phyloP scores from a whole-genome alignment of 148 eudicot genomes.

The Rhododendron ferrugineum region DNA sequence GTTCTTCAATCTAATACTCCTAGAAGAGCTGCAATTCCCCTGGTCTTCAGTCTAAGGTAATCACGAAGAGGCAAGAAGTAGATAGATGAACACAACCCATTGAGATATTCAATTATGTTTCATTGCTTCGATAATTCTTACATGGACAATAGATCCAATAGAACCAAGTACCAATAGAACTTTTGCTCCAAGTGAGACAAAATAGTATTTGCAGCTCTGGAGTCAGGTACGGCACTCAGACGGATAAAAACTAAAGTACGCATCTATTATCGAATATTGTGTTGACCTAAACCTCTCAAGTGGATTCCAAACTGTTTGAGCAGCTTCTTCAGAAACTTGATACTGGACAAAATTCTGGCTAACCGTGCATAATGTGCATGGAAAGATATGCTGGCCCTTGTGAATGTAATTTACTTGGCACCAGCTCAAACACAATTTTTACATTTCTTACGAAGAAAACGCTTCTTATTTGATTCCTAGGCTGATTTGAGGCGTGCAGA shows the following conservation, averaged over 20 bases:
- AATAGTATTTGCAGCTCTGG: not conserved
- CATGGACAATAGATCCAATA: not conserved
- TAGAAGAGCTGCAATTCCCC: not conserved
- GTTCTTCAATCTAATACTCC: not conserved
- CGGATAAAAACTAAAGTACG: not conserved
- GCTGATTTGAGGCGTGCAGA: slow-evolving; percentile 95
- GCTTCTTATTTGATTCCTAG: slow-evolving; percentile 30
- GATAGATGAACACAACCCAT: not conserved
- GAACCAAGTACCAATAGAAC: not conserved
- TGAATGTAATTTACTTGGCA: not conserved
- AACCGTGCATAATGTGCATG: not conserved
- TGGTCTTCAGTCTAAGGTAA: not conserved
- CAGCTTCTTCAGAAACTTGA: not conserved
- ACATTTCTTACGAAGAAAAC: not conserved
- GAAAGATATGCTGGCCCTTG: not conserved
- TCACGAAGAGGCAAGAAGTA: not conserved
- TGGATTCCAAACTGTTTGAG: not conserved
- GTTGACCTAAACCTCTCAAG: not conserved
- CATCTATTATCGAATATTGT: not conserved
- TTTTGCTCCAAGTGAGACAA: not conserved
- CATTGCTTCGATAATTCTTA: not conserved
- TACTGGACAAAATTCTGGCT: not conserved
- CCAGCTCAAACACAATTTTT: not conserved
- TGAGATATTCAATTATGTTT: not conserved
- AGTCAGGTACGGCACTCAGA: not conserved